These are phyloP conservation scores for Stachybotrys chlorohalonatus DNA, from an alignment of 2,329 filamentous ascomycete genomes.

Conservation along the genomic window DNA sequence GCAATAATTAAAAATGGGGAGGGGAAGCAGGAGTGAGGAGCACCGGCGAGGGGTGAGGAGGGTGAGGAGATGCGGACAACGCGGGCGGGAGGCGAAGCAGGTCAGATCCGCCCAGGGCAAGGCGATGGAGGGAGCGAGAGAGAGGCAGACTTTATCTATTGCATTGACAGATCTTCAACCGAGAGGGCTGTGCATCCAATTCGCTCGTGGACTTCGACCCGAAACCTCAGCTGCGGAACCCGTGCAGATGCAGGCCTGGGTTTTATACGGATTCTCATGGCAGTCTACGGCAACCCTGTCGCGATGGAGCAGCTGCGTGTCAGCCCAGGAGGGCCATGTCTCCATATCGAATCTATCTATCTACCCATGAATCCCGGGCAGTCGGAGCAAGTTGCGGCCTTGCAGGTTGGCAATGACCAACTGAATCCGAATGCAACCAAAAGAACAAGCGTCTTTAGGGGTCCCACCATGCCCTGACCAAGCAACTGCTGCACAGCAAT, in stretches of 20 bases:
- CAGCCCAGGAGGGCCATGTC: neutral
- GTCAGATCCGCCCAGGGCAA: neutral
- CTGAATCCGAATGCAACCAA: neutral
- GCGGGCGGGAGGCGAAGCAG: neutral
- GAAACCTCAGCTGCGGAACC: neutral
- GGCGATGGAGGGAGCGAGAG: too few species aligned
- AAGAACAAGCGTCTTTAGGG: neutral
- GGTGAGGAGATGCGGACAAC: neutral
- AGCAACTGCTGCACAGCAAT: too few species aligned
- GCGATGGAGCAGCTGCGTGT: neutral
- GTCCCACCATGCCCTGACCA: neutral
- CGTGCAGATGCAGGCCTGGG: neutral
- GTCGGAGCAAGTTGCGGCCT: neutral
- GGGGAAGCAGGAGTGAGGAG: neutral
- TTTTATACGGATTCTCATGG: neutral
- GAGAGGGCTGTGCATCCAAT: too few species aligned
- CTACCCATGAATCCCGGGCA: neutral
- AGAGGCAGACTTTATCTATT: too few species aligned
- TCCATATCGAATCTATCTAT: too few species aligned
- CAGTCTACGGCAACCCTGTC: neutral
- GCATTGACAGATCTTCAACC: too few species aligned
- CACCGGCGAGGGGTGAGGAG: neutral
- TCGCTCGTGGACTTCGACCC: neutral
- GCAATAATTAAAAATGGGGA: neutral
- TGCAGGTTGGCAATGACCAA: neutral